Base-by-base conservation (phyloP, 345 rosid species). In the Eucalyptus albens region DNA sequence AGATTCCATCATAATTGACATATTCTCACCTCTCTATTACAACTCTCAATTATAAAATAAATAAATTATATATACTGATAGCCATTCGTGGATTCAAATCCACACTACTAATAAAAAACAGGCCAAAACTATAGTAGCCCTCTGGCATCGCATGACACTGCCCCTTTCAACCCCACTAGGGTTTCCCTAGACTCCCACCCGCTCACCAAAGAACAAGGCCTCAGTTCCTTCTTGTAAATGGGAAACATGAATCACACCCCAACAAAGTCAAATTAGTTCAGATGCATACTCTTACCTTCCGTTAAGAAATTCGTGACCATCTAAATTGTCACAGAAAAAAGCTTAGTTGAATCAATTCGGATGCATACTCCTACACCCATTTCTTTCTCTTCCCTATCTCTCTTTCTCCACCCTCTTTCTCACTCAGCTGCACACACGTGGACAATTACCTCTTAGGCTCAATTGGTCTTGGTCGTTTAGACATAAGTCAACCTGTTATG, bases 141-240 rank as follows among this genome's bases (percentile, higher is more conserved):
- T 53, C 2, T 53, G 0, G 9, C 9, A 53, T 7, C 24, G 1
- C 24, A 53, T 3, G 26, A 21, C 26, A 1, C 2, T 8, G 2
- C 59, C 26, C 59, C 1, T 22, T 19, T 3, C 0, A 2, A 56
- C 29, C 62, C 11, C 27, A 56, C 62, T 10, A 56, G 3, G 3
- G 29, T 24, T 1, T 2, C 62, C 62, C 62, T 2, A 21, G 6
- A 56, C 62, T 0, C 6, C 29, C 27, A 24, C 3, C 11, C 12
- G 1, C 27, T 22, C 6, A 4, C 29, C 3, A 9, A 9, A 24
- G 62, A 56, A 10, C 3, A 0, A 24, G 62, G 3, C 62, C 6
- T 2, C 3, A 2, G 1, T 24, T 2, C 62, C 27, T 56, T 56
- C 3, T 56, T 9, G 29, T 56, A 3, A 24, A 0, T 24, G 13